Percentiles rank a stretch among this genome's conserved stretches.
phyloP scores from a whole-genome alignment of 805 yeast species.

The Grigorovia jiainica region DNA sequence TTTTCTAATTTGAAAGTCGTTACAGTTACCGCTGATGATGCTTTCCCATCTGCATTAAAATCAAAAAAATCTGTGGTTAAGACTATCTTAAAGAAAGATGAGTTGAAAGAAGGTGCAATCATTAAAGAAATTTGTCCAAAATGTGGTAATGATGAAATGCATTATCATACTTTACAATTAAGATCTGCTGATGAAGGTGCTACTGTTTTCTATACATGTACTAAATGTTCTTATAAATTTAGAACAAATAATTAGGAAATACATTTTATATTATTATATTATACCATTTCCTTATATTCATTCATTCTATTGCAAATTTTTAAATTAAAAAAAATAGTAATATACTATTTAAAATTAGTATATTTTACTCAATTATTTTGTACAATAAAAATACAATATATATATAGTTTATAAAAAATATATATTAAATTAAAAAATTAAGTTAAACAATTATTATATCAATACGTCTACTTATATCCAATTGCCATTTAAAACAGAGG shows the following conservation, averaged over 20 bases:
- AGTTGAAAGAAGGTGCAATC: slow-evolving; percentile 89
- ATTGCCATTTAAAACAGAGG: too few relatives aligned
- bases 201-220: slow-evolving; percentile 95
- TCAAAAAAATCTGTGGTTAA: slow-evolving; percentile 85
- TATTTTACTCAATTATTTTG: too few relatives aligned
- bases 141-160: slow-evolving; percentile 98
- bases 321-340: too few relatives aligned
- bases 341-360: too few relatives aligned
- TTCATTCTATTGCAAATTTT: too few relatives aligned
- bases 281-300: too few relatives aligned
- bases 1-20: slow-evolving; percentile 77
- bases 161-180: slow-evolving; percentile 89
- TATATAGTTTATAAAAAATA: too few relatives aligned
- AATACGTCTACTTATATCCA: too few relatives aligned
- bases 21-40: slow-evolving; percentile 82
- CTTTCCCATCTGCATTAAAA: slow-evolving; percentile 80
- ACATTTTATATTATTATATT: too few relatives aligned
- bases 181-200: slow-evolving; percentile 99
- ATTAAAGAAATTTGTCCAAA: slow-evolving; percentile 97
- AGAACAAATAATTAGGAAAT: slow-evolving; percentile 80
- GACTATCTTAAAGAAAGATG: slow-evolving; percentile 65
- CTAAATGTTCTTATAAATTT: slow-evolving; percentile 84
- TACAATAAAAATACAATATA: too few relatives aligned
- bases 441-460: too few relatives aligned
- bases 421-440: too few relatives aligned